Conservation (phyloP, 805 yeast species). For the Torulaspora quercuum region DNA sequence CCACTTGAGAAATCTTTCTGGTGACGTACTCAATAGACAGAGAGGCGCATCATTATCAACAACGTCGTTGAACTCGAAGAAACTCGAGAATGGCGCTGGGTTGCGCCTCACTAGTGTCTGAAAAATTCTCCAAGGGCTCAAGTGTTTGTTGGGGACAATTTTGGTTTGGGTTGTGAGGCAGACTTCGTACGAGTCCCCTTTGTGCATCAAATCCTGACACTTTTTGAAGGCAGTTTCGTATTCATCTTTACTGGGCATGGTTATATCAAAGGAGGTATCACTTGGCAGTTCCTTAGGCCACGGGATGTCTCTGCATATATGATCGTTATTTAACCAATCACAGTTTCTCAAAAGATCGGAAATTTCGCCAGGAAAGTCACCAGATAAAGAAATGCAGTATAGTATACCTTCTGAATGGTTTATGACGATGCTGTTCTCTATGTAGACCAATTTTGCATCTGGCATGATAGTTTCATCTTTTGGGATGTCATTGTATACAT, state of each 20-base stretch:
- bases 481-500: slow-evolving; percentile 39
- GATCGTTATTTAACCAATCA: slow-evolving; percentile 1
- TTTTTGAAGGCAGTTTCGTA: slow-evolving; percentile 55
- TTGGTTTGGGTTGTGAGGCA: slow-evolving; percentile 80
- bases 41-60: slow-evolving; percentile 41
- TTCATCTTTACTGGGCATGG: slow-evolving; percentile 48
- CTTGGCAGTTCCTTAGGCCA: slow-evolving; percentile 23
- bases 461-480: slow-evolving; percentile 44
- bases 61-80: slow-evolving; percentile 51
- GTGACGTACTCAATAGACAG: slow-evolving; percentile 78
- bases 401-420: slow-evolving; percentile 47
- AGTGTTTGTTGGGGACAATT: slow-evolving; percentile 47
- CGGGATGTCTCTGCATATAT: slow-evolving; percentile 2
- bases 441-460: slow-evolving; percentile 69
- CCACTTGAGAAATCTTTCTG: slow-evolving; percentile 92
- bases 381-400: slow-evolving; percentile 51
- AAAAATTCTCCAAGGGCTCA: slow-evolving; percentile 76
- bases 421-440: slow-evolving; percentile 60
- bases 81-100: slow-evolving; percentile 93
- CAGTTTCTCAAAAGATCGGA: slow-evolving; percentile 8
- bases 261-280: slow-evolving; percentile 32
- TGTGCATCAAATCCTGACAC: slow-evolving; percentile 64
- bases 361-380: slow-evolving; percentile 34
- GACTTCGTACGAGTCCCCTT: slow-evolving; percentile 91
- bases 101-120: slow-evolving; percentile 65